Evolutionary conservation across 352 stramenopile species (phyloP).

Genomic region (Phytophthora niederhauseri): DNA sequence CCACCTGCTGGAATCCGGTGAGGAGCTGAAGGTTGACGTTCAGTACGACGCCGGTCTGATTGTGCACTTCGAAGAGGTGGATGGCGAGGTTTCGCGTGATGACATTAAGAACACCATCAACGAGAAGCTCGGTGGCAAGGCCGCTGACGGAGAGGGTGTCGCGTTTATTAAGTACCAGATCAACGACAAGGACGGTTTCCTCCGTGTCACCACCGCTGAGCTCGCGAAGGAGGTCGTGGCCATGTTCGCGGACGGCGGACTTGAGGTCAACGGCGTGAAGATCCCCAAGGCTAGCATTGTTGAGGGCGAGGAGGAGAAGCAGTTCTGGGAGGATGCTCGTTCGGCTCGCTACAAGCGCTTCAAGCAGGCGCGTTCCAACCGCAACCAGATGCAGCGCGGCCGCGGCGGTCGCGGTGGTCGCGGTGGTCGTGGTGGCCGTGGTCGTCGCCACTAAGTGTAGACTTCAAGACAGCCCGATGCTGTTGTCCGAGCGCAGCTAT

Average conservation of each 20-base stretch:
- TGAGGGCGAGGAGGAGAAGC: constrained; percentile 82
- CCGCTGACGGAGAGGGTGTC: constrained; percentile 60
- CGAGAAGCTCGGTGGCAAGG: constrained; percentile 79
- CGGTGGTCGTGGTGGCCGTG: constrained; percentile 43
- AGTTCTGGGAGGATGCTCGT: constrained; percentile 85
- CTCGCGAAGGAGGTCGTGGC: constrained; percentile 69
- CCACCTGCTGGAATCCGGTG: constrained; percentile 69
- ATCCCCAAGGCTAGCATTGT: constrained; percentile 61
- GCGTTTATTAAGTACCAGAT: constrained; percentile 91
- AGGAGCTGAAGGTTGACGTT: constrained; percentile 80
- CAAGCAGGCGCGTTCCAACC: constrained; percentile 81
- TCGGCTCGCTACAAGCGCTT: constrained; percentile 77
- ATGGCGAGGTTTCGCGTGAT: constrained; percentile 79
- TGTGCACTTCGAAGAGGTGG: constrained; percentile 81
- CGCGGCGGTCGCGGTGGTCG: constrained; percentile 42
- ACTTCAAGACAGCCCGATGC: constrained; percentile 11
- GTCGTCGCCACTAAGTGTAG: constrained; percentile 46
- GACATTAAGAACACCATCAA: constrained; percentile 90
- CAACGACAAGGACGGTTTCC: constrained; percentile 64
- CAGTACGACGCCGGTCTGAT: constrained; percentile 89
- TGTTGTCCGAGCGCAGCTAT: constrained; percentile 9
- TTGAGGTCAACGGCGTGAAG: constrained; percentile 76
- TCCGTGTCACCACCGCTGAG: constrained; percentile 66
- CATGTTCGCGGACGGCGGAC: constrained; percentile 61
- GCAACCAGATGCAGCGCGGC: constrained; percentile 52